Evolutionary conservation across 2,329 filamentous ascomycete genomes (phyloP).

Genomic region (Leptosphaerulina australis): DNA sequence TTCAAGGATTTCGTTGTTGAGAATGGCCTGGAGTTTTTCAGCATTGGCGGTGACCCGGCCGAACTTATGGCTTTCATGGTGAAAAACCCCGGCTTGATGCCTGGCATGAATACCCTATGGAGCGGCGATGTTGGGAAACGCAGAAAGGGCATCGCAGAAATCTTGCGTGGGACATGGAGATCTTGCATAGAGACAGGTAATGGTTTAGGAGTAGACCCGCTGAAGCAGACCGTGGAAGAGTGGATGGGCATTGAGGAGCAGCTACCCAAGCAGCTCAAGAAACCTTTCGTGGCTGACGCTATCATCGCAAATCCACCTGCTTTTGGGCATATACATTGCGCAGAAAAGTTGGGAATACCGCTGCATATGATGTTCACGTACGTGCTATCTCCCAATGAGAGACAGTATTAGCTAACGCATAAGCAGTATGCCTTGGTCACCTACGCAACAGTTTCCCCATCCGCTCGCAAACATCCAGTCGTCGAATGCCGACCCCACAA

Average conservation of each 20-base stretch:
- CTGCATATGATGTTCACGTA: slow-evolving; percentile 85
- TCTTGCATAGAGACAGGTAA: slow-evolving; percentile 82
- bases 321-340: slow-evolving; percentile 76
- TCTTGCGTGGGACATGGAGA: slow-evolving; percentile 84
- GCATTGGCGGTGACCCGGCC: slow-evolving; percentile 57
- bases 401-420: not conserved
- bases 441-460: slow-evolving; percentile 84
- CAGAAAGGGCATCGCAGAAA: slow-evolving; percentile 75
- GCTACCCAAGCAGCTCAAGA: slow-evolving; percentile 41
- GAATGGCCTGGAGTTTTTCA: slow-evolving; percentile 57
- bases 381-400: not conserved
- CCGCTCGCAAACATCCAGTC: slow-evolving; percentile 82
- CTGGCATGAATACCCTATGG: slow-evolving; percentile 75
- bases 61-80: slow-evolving; percentile 80
- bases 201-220: slow-evolving; percentile 59
- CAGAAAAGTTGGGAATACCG: slow-evolving; percentile 75
- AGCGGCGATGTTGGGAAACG: slow-evolving; percentile 78
- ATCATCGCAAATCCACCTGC: slow-evolving; percentile 81
- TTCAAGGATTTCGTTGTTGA: slow-evolving; percentile 58
- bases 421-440: slow-evolving; percentile 78
- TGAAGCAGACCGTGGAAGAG: slow-evolving; percentile 61
- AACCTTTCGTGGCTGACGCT: slow-evolving; percentile 80
- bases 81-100: slow-evolving; percentile 85
- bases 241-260: slow-evolving; percentile 53
- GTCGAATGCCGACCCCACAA: slow-evolving; percentile 74